Evolutionary conservation across 2,329 filamentous ascomycete species (phyloP).

Genomic region (Fusarium veterinarium): DNA sequence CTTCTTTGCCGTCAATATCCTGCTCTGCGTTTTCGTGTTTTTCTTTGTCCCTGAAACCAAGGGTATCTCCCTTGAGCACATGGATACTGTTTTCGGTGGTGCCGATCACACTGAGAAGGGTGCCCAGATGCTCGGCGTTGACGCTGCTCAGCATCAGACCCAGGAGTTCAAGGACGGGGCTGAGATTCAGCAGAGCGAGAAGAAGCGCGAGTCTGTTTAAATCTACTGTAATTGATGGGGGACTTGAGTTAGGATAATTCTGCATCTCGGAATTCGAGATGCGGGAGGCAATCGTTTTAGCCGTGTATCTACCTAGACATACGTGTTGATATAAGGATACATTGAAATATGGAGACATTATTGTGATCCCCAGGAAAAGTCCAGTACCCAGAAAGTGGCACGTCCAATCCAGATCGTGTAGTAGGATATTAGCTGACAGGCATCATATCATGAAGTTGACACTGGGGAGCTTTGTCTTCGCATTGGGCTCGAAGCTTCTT

Average conservation of each 20-base stretch:
- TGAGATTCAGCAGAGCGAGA: constrained; percentile 39
- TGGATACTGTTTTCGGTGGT: constrained; percentile 69
- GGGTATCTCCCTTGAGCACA: constrained; percentile 68
- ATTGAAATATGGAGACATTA: neutral
- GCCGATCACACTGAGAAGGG: constrained; percentile 46
- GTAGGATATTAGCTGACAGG: neutral
- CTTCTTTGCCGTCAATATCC: constrained; percentile 52
- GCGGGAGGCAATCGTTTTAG: neutral
- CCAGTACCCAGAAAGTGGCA: neutral
- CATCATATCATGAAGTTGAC: neutral
- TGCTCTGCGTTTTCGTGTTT: constrained; percentile 61
- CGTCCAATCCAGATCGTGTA: neutral
- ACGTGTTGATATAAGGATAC: neutral
- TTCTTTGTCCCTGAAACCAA: constrained; percentile 66
- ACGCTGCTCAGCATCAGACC: constrained; percentile 2
- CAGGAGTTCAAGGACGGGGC: constrained; percentile 41
- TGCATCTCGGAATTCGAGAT: constrained; percentile 1
- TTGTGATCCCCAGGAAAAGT: neutral
- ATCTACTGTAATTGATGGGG: neutral
- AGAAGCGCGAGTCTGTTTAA: constrained; percentile 38
- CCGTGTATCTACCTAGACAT: neutral
- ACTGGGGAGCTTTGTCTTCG: neutral
- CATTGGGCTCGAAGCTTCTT: neutral
- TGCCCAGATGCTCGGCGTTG: constrained; percentile 43
- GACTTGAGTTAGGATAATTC: neutral